Evolutionary conservation across 176 grass and related monocot species (phyloP).

Genomic region (Carex pumila): DNA sequence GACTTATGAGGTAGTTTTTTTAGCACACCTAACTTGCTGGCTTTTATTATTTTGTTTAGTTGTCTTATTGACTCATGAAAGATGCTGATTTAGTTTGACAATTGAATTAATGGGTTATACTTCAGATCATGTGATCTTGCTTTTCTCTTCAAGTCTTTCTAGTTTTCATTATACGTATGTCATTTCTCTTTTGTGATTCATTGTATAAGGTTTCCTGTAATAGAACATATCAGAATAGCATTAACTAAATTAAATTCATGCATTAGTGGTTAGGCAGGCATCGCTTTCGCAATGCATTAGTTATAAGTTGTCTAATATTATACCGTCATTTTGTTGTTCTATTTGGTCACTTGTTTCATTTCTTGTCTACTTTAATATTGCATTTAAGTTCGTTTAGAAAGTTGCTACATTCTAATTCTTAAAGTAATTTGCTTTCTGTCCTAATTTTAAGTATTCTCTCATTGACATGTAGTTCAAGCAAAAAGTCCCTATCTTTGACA

Average conservation of each 20-base stretch:
- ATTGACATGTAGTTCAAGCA: constrained; percentile 55
- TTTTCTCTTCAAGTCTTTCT: background rate
- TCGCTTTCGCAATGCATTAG: background rate
- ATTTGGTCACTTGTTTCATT: background rate
- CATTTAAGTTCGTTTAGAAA: background rate
- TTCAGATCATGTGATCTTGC: background rate
- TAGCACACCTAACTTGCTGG: background rate
- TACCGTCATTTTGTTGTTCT: background rate
- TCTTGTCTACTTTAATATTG: background rate
- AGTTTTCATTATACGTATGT: background rate
- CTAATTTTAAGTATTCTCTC: background rate
- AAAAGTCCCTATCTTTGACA: constrained; percentile 46
- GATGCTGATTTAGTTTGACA: background rate
- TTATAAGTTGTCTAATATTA: background rate
- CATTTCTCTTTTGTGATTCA: background rate
- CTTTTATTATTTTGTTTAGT: background rate
- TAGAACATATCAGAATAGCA: background rate
- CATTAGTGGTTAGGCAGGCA: background rate
- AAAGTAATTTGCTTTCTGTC: background rate
- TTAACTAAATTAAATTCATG: constrained; percentile 2
- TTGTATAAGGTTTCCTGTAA: background rate
- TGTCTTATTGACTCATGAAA: background rate
- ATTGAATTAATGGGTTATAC: background rate
- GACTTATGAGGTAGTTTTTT: constrained; percentile 49
- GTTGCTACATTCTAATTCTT: background rate